Percentiles rank a stretch among this genome's conserved stretches.
Evolutionary conservation across 2,329 filamentous ascomycete species (phyloP).

Genomic region (Rhinocladiella mackenziei): DNA sequence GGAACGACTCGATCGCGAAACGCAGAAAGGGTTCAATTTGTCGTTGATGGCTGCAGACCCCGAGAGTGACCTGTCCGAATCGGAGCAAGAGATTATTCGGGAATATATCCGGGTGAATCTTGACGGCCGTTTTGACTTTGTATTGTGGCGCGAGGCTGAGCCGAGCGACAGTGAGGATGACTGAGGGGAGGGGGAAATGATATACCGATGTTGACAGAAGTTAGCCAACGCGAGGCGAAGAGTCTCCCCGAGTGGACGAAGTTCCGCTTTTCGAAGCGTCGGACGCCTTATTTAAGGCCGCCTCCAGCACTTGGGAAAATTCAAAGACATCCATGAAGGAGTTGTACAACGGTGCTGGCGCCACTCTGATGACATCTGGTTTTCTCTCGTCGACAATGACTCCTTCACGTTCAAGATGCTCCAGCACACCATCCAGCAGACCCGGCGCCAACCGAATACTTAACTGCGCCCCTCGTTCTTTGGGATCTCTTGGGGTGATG

Average conservation of each 20-base stretch:
- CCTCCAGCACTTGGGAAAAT: conserved; percentile 41
- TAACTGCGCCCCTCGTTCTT: conserved; percentile 71
- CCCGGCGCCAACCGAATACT: conserved; percentile 67
- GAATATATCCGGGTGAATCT: conserved; percentile 28
- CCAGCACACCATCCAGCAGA: conserved; percentile 64
- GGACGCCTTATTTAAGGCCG: conserved; percentile 9
- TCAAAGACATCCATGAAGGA: conserved; percentile 67
- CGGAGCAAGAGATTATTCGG: conserved; percentile 32
- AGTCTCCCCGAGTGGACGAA: too few relatives aligned
- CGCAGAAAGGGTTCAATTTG: conserved; percentile 33
- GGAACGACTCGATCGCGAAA: conserved; percentile 28
- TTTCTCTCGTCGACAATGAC: conserved; percentile 79
- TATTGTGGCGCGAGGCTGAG: conserved; percentile 27
- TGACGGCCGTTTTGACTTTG: conserved; percentile 29
- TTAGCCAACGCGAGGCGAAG: too few relatives aligned
- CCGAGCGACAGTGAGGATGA: conserved; percentile 28
- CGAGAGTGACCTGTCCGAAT: conserved; percentile 28
- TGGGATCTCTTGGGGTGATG: conserved; percentile 66
- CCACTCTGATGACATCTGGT: conserved; percentile 78
- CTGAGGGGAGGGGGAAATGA: too few relatives aligned
- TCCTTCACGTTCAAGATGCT: conserved; percentile 61
- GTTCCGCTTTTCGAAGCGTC: not conserved
- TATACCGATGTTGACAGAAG: too few relatives aligned
- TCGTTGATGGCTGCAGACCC: conserved; percentile 32
- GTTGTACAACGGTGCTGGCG: conserved; percentile 81